These are phyloP conservation scores for Fusarium incarnatum DNA, from an alignment of 2,329 filamentous ascomycete genomes.

Conservation along the genomic window DNA sequence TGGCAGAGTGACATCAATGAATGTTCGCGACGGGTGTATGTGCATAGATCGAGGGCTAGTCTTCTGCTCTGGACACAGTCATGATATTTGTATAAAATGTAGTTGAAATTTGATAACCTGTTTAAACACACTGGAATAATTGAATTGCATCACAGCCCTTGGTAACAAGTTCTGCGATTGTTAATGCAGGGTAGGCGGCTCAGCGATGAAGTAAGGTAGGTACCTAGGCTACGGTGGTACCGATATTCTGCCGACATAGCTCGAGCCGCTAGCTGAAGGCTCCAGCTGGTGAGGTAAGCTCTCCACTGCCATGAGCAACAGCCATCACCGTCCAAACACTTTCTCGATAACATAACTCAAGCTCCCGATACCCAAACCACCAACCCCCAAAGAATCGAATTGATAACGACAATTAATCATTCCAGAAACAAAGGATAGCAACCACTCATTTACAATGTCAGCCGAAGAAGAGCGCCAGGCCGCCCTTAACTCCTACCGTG, in stretches of 20 bases:
- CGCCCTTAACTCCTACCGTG: conserved; percentile 82
- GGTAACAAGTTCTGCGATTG: neutral
- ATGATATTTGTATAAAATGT: neutral
- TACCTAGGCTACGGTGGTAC: neutral
- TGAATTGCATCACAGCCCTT: neutral
- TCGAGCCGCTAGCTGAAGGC: conserved; percentile 50
- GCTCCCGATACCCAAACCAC: conserved; percentile 27
- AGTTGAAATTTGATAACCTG: neutral
- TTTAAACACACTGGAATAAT: neutral
- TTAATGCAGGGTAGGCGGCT: conserved; percentile 2
- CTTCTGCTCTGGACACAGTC: neutral
- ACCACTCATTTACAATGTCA: conserved; percentile 55
- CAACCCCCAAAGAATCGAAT: neutral
- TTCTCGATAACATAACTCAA: conserved; percentile 28
- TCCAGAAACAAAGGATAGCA: neutral
- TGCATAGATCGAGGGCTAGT: neutral
- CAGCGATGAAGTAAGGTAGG: too few species aligned
- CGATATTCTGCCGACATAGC: conserved; percentile 51
- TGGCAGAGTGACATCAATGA: neutral
- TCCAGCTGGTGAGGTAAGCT: conserved; percentile 58
- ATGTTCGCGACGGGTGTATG: neutral
- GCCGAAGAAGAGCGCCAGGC: conserved; percentile 71
- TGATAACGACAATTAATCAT: neutral
- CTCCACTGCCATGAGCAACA: conserved; percentile 43
- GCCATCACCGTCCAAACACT: conserved; percentile 34